Base-by-base conservation (phyloP, 164 flowering plant genomes). In the Berberis vulgaris region DNA sequence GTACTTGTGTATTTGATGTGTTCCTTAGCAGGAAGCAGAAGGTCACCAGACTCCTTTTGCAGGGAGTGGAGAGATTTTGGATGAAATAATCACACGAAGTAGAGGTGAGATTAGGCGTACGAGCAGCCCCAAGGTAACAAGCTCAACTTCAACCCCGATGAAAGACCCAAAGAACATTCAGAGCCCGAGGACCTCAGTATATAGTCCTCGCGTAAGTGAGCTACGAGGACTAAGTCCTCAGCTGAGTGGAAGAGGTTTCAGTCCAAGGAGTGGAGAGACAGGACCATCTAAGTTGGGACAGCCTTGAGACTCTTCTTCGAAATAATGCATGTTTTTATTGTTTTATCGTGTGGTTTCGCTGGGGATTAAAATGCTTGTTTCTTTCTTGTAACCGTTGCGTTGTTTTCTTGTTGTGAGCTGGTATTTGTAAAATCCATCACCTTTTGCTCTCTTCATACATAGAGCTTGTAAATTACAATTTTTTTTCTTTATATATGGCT, bases 71-170 rank as follows among this genome's bases (percentile, higher is more conserved):
- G 99, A 95, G 74, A 76, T 91, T 8, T 72, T 91, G 49, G 99
- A 95, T 54, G 97, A 80, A 67, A 81, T 85, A 3, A 77, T 95
- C 7, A 89, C 98, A 7, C 80, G 98, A 77, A 89, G 97, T 78
- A 80, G 99, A 1, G 98, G 98, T 45, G 99, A 95, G 74, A 75
- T 91, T 53, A 78, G 86, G 69, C 89, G 68, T 9, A 72, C 68
- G 0, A 58, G 74, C 67, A 95, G 99, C 73, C 86, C 97, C 45
- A 95, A 85, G 68, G 68, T 95, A 62, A 85, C 88, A 62, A 95
- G 99, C 71, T 82, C 95, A 53, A 81, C 88, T 26, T 52, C 84
- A 60, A 88, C 99, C 1, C 97, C 97, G 43, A 66, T 65, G 41
- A 73, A 78, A 71, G 95, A 91, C 61, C 60, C 60, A 2, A 81